Percentiles rank a stretch among this genome's conserved stretches.
phyloP scores from a whole-genome alignment of 2,329 filamentous ascomycete genomes.

The Exophiala sideris region DNA sequence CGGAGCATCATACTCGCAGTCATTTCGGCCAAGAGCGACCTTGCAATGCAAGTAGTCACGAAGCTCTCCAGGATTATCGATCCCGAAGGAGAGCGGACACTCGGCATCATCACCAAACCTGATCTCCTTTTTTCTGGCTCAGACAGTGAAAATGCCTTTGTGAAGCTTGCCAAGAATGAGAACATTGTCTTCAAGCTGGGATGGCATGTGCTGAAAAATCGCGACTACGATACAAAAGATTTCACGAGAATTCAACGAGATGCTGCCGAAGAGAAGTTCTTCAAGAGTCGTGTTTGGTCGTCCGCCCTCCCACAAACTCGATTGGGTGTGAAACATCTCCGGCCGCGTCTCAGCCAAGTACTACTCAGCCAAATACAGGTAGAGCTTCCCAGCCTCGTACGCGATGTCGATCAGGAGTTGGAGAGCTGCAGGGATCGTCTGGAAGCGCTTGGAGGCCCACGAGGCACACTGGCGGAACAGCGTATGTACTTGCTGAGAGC shows the following conservation, averaged over 20 bases:
- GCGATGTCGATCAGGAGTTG: slow-evolving; percentile 35
- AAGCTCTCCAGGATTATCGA: slow-evolving; percentile 43
- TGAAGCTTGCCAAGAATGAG: slow-evolving; percentile 30
- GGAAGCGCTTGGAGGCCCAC: slow-evolving; percentile 47
- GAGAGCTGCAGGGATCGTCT: slow-evolving; percentile 40
- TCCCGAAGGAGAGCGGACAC: slow-evolving; percentile 31
- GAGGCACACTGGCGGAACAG: slow-evolving; percentile 30
- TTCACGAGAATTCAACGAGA: slow-evolving; percentile 29
- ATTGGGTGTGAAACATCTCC: slow-evolving; percentile 34
- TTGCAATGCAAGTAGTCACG: slow-evolving; percentile 57
- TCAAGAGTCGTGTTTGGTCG: slow-evolving; percentile 31
- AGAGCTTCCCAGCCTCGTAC: slow-evolving; percentile 37
- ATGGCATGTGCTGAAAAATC: slow-evolving; percentile 50
- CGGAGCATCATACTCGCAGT: slow-evolving; percentile 61
- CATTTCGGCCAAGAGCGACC: slow-evolving; percentile 49
- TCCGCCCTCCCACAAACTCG: slow-evolving; percentile 26
- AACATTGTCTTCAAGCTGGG: slow-evolving; percentile 41
- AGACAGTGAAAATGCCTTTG: slow-evolving; percentile 28
- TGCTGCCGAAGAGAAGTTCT: slow-evolving; percentile 34
- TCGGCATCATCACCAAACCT: slow-evolving; percentile 40
- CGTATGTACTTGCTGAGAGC: slow-evolving; percentile 36
- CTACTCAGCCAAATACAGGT: slow-evolving; percentile 34
- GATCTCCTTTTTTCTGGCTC: slow-evolving; percentile 33
- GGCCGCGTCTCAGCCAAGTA: slow-evolving; percentile 34
- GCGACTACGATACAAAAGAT: slow-evolving; percentile 35